Percentiles rank a stretch among this genome's conserved stretches.
phyloP scores from a whole-genome alignment of 2,329 filamentous ascomycete genomes.

The Fusarium austroafricanum region DNA sequence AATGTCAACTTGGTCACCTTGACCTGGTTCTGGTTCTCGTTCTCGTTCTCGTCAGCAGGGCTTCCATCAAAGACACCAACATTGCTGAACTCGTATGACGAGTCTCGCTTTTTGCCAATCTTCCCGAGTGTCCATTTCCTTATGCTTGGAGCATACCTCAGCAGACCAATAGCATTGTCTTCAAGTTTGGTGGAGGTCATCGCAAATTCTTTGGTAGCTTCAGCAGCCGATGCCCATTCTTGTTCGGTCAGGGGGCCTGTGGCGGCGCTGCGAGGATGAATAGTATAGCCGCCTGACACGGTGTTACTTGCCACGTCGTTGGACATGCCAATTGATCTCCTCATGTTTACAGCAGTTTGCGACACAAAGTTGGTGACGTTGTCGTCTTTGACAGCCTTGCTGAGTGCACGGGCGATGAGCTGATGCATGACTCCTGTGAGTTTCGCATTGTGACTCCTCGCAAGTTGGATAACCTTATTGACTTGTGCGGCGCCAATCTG shows the following conservation, averaged over 20 bases:
- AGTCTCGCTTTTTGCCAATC: slow-evolving; percentile 37
- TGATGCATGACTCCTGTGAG: slow-evolving; percentile 36
- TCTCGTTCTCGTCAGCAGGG: not conserved
- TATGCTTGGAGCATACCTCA: slow-evolving; percentile 41
- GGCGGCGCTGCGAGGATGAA: slow-evolving; percentile 10
- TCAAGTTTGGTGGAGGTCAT: slow-evolving; percentile 18
- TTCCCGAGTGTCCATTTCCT: slow-evolving; percentile 39
- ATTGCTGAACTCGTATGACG: slow-evolving; percentile 43
- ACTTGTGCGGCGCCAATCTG: slow-evolving; percentile 29
- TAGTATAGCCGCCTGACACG: slow-evolving; percentile 33
- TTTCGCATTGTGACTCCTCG: slow-evolving; percentile 37
- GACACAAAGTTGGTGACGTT: slow-evolving; percentile 41
- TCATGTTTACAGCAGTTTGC: slow-evolving; percentile 44
- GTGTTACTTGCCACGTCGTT: slow-evolving; percentile 29
- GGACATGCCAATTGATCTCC: slow-evolving; percentile 34
- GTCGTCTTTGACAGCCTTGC: slow-evolving; percentile 25
- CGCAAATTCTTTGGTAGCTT: slow-evolving; percentile 31
- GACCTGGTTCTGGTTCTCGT: not conserved
- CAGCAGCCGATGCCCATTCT: slow-evolving; percentile 35
- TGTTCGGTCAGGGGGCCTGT: slow-evolving; percentile 25
- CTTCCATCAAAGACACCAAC: slow-evolving; percentile 32
- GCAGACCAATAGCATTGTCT: slow-evolving; percentile 35
- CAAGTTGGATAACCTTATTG: slow-evolving; percentile 6
- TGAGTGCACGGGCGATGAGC: slow-evolving; percentile 39
- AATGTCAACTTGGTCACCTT: slow-evolving; percentile 40